Evolutionary conservation across 805 yeast genomes (phyloP), one percentile per base, ranked within the genome.

Genomic region (Huiozyma naganishii): DNA sequence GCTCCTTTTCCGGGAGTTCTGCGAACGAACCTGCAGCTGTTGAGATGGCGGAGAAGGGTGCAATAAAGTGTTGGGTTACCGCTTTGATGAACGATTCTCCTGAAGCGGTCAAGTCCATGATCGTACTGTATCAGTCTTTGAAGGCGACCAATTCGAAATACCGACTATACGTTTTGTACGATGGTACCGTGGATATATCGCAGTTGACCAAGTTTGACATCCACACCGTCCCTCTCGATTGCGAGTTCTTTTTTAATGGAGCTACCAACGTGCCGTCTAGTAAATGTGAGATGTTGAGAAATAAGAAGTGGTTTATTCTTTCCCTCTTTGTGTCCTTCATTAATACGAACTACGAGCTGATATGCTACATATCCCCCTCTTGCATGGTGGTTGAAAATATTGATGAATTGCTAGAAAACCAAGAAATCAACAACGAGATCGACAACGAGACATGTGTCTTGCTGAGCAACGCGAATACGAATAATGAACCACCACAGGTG

Each of bases 401-500:
- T 27, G 66, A 61, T 41, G 64, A 59, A 40, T 50, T 61, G 30
- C 45, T 61, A 27, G 52, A 49, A 5, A 47, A 49, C 11, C 48
- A 50, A 17, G 58, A 53, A 36, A 51, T 60, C 6, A 45, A 52
- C 36, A 48, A 52, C 27, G 63, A 60, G 42, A 59, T 61, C 32
- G 66, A 62, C 44, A 62, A 62, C 42, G 66, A 62, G 44, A 62
- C 65, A 1, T 62, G 65, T 45, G 62, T 62, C 2, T 41, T 61
- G 37, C 48, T 61, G 32, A 53, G 59, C n/a, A 61, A 61, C 45
- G 45, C 32, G 4, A 27, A 17, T 38, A 43, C 45, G 39, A 37
- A 41, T 47, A 36, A 45, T 7, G 47, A 44, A 12, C 29, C 32
- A 33, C 52, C 55, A 9, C 54, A 54, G 39, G 36, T 58, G 12